Evolutionary conservation across 345 rosid species (phyloP), one percentile per base, ranked within the genome.

Genomic region (Physaria fendleri): DNA sequence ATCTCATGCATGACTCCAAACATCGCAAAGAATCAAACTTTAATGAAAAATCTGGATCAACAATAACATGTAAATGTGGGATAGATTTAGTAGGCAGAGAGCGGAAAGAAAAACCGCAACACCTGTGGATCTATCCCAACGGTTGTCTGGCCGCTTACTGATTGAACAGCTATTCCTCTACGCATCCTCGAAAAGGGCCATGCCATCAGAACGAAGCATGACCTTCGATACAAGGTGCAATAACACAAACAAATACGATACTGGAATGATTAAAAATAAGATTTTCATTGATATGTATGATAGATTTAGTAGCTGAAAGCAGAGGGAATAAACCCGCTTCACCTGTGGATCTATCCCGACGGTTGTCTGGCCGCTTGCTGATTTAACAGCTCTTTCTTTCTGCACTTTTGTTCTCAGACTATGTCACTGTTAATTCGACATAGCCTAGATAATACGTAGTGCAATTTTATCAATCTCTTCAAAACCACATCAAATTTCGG

Each of bases 301-400:
- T 23, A 66, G 65, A 66, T 57, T 66, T 66, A 66, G 71, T 66
- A 66, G 71, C 49, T 66, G 63, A 48, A 17, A 58, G 41, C 71
- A 57, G 71, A 58, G 35, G 1, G 24, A 11, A 3, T n/a, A 15
- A 3, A 22, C 13, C 65, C 3, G 59, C 25, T 15, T 21, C 52
- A 66, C 51, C 72, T 49, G 72, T 67, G 72, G 65, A 67, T 67
- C 72, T 59, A 50, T 50, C 51, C 53, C 29, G 11, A 42, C 66
- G 72, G 65, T 67, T 67, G 72, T 67, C 65, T 59, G 72, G 72
- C 72, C 72, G 72, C 72, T 27, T 47, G 38, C 65, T 67, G 72
- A 67, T n/a, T 30, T 6, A 50, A 59, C 72, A 67, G 59, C 59
- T 49, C 16, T 59, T 8, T 0, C 0, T 67, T 23, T 67, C 11